Conservation (phyloP, 148 eudicot genomes). For the Cornus florida region DNA sequence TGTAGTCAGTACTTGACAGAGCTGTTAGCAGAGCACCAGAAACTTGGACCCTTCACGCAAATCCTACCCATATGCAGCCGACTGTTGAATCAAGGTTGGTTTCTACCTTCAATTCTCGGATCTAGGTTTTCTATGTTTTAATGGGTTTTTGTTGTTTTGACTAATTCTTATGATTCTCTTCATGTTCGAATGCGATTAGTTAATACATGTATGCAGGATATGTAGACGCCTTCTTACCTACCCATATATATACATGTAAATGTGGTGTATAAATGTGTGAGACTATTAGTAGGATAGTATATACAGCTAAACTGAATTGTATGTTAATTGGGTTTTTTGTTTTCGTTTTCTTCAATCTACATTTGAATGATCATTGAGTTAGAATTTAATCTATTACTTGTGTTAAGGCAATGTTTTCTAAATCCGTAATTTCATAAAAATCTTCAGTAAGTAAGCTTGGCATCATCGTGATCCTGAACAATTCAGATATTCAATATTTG, state of each 20-base stretch:
- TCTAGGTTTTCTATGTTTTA: conserved; percentile 16
- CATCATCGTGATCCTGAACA: background rate
- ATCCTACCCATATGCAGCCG: conserved; percentile 46
- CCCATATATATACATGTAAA: no score
- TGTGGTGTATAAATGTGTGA: background rate
- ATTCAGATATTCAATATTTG: background rate
- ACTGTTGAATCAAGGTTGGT: conserved; percentile 47
- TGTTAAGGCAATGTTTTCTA: background rate
- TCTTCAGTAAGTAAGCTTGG: no score
- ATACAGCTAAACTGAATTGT: background rate
- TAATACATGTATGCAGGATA: background rate
- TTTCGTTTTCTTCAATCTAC: background rate
- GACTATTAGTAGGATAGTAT: background rate
- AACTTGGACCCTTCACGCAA: conserved; percentile 43
- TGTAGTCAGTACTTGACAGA: conserved; percentile 44
- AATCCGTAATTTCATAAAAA: no score
- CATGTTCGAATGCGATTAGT: background rate
- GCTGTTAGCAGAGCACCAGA: conserved; percentile 41
- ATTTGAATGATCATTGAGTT: background rate
- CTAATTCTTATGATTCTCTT: background rate
- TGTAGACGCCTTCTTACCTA: background rate
- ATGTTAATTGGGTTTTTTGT: background rate
- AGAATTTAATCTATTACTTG: background rate
- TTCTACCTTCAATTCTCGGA: conserved; percentile 16
- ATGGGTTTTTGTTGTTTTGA: background rate